Percentiles rank a stretch among this genome's conserved stretches.
These are phyloP conservation scores for Puccinia brachypodii DNA, from an alignment of 1,284 basidiomycete genomes.

Conservation along the genomic window DNA sequence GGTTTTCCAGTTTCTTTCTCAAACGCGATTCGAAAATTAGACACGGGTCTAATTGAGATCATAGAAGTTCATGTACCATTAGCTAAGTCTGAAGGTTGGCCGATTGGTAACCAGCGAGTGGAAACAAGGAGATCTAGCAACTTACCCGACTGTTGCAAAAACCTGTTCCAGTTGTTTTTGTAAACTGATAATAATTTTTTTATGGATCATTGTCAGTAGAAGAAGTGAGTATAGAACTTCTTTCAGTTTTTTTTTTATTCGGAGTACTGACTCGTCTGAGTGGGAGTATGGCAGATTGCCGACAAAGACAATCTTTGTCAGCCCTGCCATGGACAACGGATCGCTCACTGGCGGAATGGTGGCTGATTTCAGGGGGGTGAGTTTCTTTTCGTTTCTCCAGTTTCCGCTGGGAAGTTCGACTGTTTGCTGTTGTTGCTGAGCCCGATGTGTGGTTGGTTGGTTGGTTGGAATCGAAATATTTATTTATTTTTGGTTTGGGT, in stretches of 20 bases:
- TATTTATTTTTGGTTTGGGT: no score
- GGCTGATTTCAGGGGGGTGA: background rate
- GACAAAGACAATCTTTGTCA: constrained; percentile 47
- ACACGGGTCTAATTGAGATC: constrained; percentile 14
- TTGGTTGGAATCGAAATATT: no score
- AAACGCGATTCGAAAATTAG: constrained; percentile 44
- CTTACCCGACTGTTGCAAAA: constrained; percentile 40
- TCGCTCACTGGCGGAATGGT: constrained; percentile 31
- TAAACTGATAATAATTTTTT: constrained; percentile 3
- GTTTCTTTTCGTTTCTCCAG: no score
- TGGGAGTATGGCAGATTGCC: constrained; percentile 46
- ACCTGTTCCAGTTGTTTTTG: constrained; percentile 45
- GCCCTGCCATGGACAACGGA: constrained; percentile 36
- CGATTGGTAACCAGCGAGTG: background rate
- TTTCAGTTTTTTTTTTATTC: no score
- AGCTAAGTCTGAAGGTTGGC: background rate
- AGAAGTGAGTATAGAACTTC: no score
- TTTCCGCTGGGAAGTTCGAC: no score
- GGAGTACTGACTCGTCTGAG: constrained; percentile 42
- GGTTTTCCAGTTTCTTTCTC: constrained; percentile 43
- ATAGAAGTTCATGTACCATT: background rate
- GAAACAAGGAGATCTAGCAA: background rate
- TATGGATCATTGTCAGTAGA: no score
- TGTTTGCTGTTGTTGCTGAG: no score
- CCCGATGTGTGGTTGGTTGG: no score